phyloP scores from a whole-genome alignment of 2,329 filamentous ascomycete genomes.

The Paramyrothecium roridum region DNA sequence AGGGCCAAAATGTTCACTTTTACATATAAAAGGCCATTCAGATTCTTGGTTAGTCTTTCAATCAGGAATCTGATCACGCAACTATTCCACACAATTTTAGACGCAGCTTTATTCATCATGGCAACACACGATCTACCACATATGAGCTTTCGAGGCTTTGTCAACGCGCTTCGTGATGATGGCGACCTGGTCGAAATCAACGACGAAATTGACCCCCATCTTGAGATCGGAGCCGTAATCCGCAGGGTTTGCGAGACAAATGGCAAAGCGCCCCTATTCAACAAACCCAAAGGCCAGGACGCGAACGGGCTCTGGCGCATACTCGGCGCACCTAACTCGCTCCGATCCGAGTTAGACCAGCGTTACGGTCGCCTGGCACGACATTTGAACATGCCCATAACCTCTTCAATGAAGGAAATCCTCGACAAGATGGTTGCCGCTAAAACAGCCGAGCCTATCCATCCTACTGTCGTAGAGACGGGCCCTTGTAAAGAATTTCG shows the following conservation, averaged over 20 bases:
- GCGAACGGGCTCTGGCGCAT: slow-evolving; percentile 40
- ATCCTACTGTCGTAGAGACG: slow-evolving; percentile 23
- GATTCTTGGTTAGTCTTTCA: no score
- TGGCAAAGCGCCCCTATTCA: slow-evolving; percentile 46
- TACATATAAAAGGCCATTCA: neutral
- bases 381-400: slow-evolving; percentile 32
- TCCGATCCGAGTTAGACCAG: slow-evolving; percentile 20
- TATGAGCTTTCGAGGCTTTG: slow-evolving; percentile 7
- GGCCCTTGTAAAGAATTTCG: slow-evolving; percentile 9
- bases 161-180: slow-evolving; percentile 18
- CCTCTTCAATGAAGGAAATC: slow-evolving; percentile 24
- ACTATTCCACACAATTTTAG: no score
- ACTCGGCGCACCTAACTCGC: slow-evolving; percentile 38
- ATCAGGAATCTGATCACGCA: no score
- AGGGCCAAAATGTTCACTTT: no score
- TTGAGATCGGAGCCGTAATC: slow-evolving; percentile 43
- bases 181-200: slow-evolving; percentile 41
- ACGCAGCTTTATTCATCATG: no score
- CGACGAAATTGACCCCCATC: slow-evolving; percentile 34
- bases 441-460: slow-evolving; percentile 24
- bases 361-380: slow-evolving; percentile 37
- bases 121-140: neutral
- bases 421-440: slow-evolving; percentile 35
- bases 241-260: slow-evolving; percentile 40
- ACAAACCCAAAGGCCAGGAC: slow-evolving; percentile 40